These are phyloP conservation scores for Tulasnella sp. DNA, from an alignment of 768 basidiomycete species.

Conservation along the genomic window DNA sequence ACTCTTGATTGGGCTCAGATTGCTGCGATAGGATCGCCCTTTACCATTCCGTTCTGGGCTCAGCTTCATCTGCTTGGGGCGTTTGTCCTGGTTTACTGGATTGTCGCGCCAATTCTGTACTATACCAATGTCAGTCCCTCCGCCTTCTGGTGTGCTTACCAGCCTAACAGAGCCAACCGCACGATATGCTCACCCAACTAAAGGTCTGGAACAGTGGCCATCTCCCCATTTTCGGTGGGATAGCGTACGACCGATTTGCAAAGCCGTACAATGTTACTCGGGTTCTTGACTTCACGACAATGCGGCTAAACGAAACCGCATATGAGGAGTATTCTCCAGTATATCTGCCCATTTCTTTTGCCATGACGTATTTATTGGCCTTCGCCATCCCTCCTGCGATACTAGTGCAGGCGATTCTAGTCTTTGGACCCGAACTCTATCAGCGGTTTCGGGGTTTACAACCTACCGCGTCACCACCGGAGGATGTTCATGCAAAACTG, in stretches of 20 bases:
- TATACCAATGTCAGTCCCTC: slow-evolving; percentile 78
- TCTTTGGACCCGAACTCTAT: slow-evolving; percentile 41
- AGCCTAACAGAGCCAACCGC: not conserved
- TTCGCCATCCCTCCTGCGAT: slow-evolving; percentile 42
- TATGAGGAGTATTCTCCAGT: slow-evolving; percentile 47
- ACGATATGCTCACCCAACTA: not conserved
- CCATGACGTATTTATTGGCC: slow-evolving; percentile 42
- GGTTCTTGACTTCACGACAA: slow-evolving; percentile 35
- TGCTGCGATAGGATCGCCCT: slow-evolving; percentile 62
- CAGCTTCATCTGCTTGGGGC: slow-evolving; percentile 81
- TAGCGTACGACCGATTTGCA: slow-evolving; percentile 44
- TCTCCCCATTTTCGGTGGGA: slow-evolving; percentile 43
- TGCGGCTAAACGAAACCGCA: slow-evolving; percentile 40
- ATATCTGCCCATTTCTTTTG: slow-evolving; percentile 43
- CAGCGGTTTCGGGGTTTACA: not conserved
- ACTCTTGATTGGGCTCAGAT: slow-evolving; percentile 93
- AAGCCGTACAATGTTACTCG: slow-evolving; percentile 40
- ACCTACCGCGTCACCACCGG: slow-evolving; percentile 32
- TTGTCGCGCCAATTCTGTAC: slow-evolving; percentile 84
- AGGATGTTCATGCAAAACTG: slow-evolving; percentile 46
- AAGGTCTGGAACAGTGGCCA: slow-evolving; percentile 42
- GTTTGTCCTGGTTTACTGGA: slow-evolving; percentile 91
- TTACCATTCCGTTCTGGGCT: slow-evolving; percentile 95
- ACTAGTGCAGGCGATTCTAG: slow-evolving; percentile 44
- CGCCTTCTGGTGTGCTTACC: not conserved